Evolutionary conservation across 805 yeast species (phyloP).

Genomic region (Saturnispora ahearnii): DNA sequence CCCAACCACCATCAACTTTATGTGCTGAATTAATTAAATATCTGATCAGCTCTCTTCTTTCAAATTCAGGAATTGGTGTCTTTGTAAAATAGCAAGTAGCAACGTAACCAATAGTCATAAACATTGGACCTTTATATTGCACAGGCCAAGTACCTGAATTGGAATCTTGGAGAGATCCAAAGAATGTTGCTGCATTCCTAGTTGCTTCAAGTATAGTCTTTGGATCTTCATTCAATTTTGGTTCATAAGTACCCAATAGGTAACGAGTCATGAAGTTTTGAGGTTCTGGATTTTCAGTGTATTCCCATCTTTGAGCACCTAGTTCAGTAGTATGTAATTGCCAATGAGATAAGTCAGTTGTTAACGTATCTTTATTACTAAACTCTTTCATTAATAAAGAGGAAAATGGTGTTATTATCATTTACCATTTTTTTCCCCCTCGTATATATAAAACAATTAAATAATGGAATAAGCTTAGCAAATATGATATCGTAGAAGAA

Average conservation of each 20-base stretch:
- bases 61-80: constrained; percentile 57
- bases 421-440: too few species aligned
- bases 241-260: constrained; percentile 25
- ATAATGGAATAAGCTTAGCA: background rate
- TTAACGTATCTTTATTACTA: constrained; percentile 57
- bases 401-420: constrained; percentile 35
- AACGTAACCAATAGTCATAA: constrained; percentile 85
- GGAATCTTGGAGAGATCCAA: constrained; percentile 61
- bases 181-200: constrained; percentile 63
- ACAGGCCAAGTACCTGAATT: constrained; percentile 80
- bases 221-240: constrained; percentile 25
- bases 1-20: constrained; percentile 99
- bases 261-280: constrained; percentile 53
- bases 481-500: background rate
- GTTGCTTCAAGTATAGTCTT: constrained; percentile 45
- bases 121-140: constrained; percentile 97
- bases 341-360: constrained; percentile 70
- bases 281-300: constrained; percentile 33
- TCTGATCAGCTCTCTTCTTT: constrained; percentile 62
- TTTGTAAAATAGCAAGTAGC: constrained; percentile 63
- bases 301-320: constrained; percentile 83
- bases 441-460: too few species aligned
- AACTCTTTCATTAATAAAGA: background rate
- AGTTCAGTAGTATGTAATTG: constrained; percentile 56
- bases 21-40: constrained; percentile 88